Conservation (phyloP, 2,329 filamentous ascomycete genomes). For the Paracorniculantispora psalliotae region DNA sequence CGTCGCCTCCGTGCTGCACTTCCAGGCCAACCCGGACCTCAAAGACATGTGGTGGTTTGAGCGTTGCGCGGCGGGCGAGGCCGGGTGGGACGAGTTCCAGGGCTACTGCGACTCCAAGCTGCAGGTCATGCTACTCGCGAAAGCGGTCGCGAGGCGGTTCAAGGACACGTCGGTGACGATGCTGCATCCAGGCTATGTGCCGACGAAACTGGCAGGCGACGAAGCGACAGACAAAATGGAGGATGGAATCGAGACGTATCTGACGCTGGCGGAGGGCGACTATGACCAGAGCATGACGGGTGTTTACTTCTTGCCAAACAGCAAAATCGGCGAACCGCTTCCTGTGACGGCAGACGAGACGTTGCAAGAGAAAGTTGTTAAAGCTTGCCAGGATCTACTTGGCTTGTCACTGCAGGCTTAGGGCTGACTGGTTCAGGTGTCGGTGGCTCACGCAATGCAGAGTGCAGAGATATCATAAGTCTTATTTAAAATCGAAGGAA, state of each 20-base stretch:
- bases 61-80: slow-evolving; percentile 15
- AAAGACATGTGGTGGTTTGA: slow-evolving; percentile 20
- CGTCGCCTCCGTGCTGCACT: slow-evolving; percentile 19
- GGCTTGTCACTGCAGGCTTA: too few species aligned
- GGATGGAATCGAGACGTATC: slow-evolving; percentile 20
- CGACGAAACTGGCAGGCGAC: slow-evolving; percentile 19
- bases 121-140: slow-evolving; percentile 20
- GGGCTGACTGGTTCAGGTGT: too few species aligned
- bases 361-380: slow-evolving; percentile 18
- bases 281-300: slow-evolving; percentile 18
- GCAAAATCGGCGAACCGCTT: slow-evolving; percentile 15
- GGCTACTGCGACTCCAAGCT: slow-evolving; percentile 21
- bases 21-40: slow-evolving; percentile 15
- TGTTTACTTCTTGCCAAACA: slow-evolving; percentile 20
- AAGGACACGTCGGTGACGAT: slow-evolving; percentile 16
- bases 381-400: slow-evolving; percentile 17
- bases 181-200: slow-evolving; percentile 21
- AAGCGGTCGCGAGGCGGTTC: slow-evolving; percentile 19
- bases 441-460: too few species aligned
- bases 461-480: too few species aligned
- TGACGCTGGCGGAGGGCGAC: slow-evolving; percentile 20
- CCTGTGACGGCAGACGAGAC: slow-evolving; percentile 11
- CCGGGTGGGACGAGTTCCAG: slow-evolving; percentile 17
- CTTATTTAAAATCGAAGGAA: too few species aligned
- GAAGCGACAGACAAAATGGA: slow-evolving; percentile 16